Conservation (phyloP, 2,329 filamentous ascomycete species). For the Didymella pinodella region DNA sequence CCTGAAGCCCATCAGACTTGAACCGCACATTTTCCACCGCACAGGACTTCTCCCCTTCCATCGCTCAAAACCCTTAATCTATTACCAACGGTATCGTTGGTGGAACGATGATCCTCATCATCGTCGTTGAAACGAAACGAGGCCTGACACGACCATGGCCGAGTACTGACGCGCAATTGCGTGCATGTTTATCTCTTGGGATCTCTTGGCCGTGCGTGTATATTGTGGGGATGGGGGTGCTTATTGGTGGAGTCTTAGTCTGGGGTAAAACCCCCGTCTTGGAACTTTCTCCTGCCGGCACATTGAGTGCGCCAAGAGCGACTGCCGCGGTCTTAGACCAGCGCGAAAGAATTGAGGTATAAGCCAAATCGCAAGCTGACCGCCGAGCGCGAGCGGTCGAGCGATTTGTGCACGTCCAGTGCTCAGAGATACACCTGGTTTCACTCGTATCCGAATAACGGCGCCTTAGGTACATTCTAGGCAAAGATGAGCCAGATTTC, state of each 20-base stretch:
- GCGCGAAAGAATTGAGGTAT: neutral
- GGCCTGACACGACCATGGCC: neutral
- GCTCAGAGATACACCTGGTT: too few relatives aligned
- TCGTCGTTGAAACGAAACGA: neutral
- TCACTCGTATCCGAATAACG: too few relatives aligned
- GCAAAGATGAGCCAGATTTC: too few relatives aligned
- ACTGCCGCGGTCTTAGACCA: neutral
- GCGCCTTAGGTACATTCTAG: too few relatives aligned
- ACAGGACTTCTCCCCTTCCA: too few relatives aligned
- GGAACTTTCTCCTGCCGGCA: neutral
- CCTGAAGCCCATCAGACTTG: neutral
- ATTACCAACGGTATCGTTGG: neutral
- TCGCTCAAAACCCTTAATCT: neutral
- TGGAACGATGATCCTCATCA: slow-evolving; percentile 3
- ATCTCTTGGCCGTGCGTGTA: neutral
- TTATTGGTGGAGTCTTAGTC: slow-evolving; percentile 7
- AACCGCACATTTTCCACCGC: too few relatives aligned
- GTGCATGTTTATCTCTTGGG: neutral
- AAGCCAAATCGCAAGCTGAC: too few relatives aligned
- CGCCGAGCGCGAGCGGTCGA: too few relatives aligned
- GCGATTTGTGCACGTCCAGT: too few relatives aligned
- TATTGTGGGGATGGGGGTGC: neutral
- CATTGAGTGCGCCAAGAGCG: neutral
- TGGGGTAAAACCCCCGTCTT: slow-evolving; percentile 18
- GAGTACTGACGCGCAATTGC: neutral